These are phyloP conservation scores for Cicer judaicum DNA, from an alignment of 306 rosid species.

Conservation along the genomic window DNA sequence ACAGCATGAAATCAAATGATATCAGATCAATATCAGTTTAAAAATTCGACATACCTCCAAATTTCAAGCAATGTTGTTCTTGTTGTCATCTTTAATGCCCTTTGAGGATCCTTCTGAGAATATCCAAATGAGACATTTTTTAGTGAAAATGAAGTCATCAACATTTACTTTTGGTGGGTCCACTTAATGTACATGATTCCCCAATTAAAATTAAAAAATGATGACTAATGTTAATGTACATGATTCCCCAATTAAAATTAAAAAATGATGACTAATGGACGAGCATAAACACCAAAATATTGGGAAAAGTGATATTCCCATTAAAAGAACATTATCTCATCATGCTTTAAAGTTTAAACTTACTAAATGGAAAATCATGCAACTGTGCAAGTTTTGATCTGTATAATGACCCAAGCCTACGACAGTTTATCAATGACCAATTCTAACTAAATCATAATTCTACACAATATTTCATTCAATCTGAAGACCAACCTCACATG, in stretches of 20 bases:
- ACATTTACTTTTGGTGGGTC: background rate
- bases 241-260: slow-evolving; percentile 16
- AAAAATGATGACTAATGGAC: slow-evolving; percentile 10
- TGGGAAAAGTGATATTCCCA: background rate
- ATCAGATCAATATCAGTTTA: slow-evolving; percentile 13
- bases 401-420: background rate
- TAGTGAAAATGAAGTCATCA: slow-evolving; percentile 27
- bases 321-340: background rate
- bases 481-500: slow-evolving; percentile 15
- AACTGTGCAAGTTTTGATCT: slow-evolving; percentile 30
- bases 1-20: slow-evolving; percentile 28
- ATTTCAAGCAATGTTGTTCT: slow-evolving; percentile 78
- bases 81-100: slow-evolving; percentile 84
- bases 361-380: slow-evolving; percentile 19
- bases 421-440: slow-evolving; percentile 11
- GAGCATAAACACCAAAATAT: background rate
- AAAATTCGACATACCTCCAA: slow-evolving; percentile 68
- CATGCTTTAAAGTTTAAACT: slow-evolving; percentile 11
- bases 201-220: slow-evolving; percentile 19
- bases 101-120: slow-evolving; percentile 67
- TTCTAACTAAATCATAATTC: slow-evolving; percentile 24
- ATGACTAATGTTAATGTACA: slow-evolving; percentile 8
- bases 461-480: slow-evolving; percentile 13
- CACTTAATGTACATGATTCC: slow-evolving; percentile 2
- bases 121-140: slow-evolving; percentile 26